These are phyloP conservation scores for Leishmania mexicana DNA, from an alignment of 208 protist species.

Conservation along the genomic window DNA sequence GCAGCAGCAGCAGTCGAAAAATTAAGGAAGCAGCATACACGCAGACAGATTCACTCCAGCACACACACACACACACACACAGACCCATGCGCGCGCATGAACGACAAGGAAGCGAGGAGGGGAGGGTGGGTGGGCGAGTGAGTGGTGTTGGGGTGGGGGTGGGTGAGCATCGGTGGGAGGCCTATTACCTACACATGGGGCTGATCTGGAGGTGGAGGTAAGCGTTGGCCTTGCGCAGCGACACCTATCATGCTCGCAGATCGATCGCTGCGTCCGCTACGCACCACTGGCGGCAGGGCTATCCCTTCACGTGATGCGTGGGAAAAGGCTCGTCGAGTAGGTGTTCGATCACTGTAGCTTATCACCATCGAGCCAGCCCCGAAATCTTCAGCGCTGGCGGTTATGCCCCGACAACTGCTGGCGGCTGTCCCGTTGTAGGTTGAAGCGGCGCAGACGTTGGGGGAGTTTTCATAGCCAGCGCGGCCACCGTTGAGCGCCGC, in stretches of 20 bases:
- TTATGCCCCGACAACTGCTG: conserved; percentile 1
- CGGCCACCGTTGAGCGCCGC: conserved; percentile 13
- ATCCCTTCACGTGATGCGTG: conserved; percentile 18
- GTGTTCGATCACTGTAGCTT: conserved; percentile 14
- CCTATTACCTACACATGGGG: conserved; percentile 2
- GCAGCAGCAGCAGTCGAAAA: background rate
- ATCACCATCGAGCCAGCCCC: background rate
- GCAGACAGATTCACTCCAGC: background rate
- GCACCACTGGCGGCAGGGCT: conserved; percentile 27
- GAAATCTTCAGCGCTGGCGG: conserved; percentile 5
- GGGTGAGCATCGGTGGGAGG: background rate
- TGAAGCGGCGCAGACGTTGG: background rate
- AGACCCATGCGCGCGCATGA: background rate
- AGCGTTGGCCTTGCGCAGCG: conserved; percentile 8
- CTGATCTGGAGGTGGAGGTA: conserved; percentile 23
- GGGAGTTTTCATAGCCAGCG: conserved; percentile 5
- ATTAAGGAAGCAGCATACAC: background rate
- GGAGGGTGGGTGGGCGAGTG: no score
- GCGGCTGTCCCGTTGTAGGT: conserved; percentile 1
- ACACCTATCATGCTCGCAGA: conserved; percentile 10
- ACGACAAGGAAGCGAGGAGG: no score
- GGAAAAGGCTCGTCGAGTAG: conserved; percentile 16
- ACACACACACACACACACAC: background rate
- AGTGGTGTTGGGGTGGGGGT: no score
- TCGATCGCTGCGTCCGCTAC: conserved; percentile 18